Base-by-base conservation (phyloP, 2,329 filamentous ascomycete genomes). In the Microdochium trichocladiopsis region DNA sequence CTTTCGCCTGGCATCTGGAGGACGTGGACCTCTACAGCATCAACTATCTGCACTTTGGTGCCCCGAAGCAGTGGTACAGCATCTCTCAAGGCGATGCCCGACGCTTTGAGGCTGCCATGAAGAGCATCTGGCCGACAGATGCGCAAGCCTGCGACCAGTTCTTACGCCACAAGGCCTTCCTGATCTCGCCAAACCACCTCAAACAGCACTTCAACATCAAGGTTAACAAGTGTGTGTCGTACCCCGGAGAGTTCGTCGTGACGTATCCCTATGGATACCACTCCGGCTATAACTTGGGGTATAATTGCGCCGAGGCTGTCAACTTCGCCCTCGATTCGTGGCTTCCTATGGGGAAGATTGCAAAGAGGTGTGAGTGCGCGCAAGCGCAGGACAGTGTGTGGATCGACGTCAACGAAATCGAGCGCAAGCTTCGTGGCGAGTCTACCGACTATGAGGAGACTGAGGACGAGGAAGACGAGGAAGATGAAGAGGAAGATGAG, bases 1-100 rank as follows among this genome's bases (percentile, higher is more conserved):
- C 94, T 0, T 99, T 99, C 67, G 94, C 94, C 9, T 99, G 94
- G 94, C 94, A 99, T 79, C 74, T 99, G 51, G 94, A 99, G 67
- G 94, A 99, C 66, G 93, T 99, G 43, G 94, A 99, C 72, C 81
- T 99, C 4, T 99, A 99, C 82, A 97, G 92, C 68, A 99, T 99
- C 78, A 99, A 99, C 73, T 99, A 96, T 68, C 91, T 99, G 54
- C 94, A 99, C 65, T 99, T 99, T 67, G 94, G 94, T 51, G 94
- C 94, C 1, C 94, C 94, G 0, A 99, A 99, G 71, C 94, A 99
- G 68, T 99, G 94, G 94, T 99, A 99, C 72, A 96, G 92, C 69
- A 97, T 99, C 58, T 96, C 93, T 1, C 95, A 97, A 68, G 88
- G 89, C 58, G 94, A 99, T 66, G 91, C 93, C 14, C 84, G 91